Base-by-base conservation (phyloP, 2,329 filamentous ascomycete species). In the Ophiostoma ulmi region DNA sequence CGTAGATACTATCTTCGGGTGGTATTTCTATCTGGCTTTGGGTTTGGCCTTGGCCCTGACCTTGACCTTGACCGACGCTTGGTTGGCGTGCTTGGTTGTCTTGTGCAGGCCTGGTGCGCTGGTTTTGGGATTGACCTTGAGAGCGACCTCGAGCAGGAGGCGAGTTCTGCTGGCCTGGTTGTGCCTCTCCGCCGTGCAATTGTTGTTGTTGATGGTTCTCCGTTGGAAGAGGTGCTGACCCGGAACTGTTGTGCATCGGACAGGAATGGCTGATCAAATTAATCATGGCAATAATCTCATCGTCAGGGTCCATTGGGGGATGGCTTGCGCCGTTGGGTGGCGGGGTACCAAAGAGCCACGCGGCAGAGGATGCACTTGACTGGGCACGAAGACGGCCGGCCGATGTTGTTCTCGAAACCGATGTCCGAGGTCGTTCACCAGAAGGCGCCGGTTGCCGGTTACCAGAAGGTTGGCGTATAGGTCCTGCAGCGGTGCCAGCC, bases 251-350 rank as follows among this genome's bases (percentile, higher is more conserved):
- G 26, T 73, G 73, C 2, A 73, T 63, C 0, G 73, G 70, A 11
- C 72, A 72, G 4, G 11, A 8, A 0, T 17, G 5, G n/a, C 48
- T 48, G 41, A 74, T 48, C 1, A 67, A 69, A 8, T 22, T 73
- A 41, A 73, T 74, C 69, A 71, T 70, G 13, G 73, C 73, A 4
- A 74, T 13, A 11, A 74, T 72, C 14, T 74, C 73, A 14, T 74
- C 70, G 0, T 63, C 72, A 0, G 72, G 68, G 6, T 73, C 48
- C 20, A 55, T 55, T 5, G 48, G 48, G 68, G 2, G 68, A n/a
- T 2, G 10, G 11, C 22, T 44, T 14, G 13, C 6, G 1, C 26
- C 31, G 17, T 38, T 14, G 61, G 31, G 2, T 2, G 61, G 20
- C 5, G 48, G 13, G 17, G 67, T 69, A 2, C 70, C 68, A 17